These are phyloP conservation scores for Xylaria sp. DNA, from an alignment of 2,329 filamentous ascomycete genomes.

Conservation along the genomic window DNA sequence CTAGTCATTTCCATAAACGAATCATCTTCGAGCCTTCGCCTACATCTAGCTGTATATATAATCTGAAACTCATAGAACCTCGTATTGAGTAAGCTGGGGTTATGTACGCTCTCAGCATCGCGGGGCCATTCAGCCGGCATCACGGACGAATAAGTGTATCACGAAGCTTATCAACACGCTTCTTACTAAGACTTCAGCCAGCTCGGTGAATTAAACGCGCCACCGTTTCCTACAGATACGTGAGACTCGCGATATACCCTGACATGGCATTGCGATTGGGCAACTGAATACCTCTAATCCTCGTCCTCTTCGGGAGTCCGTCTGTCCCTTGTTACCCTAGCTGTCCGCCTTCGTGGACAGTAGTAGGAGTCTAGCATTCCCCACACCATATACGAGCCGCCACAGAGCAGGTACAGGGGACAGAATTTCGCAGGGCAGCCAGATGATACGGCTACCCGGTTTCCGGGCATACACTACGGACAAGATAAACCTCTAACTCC, in stretches of 20 bases:
- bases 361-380: no score
- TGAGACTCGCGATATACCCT: neutral
- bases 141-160: neutral
- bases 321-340: neutral
- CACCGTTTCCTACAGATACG: neutral
- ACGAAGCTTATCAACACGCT: neutral
- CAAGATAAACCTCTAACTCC: no score
- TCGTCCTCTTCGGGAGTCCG: neutral
- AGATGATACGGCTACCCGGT: no score
- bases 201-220: neutral
- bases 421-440: no score
- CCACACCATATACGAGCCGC: no score
- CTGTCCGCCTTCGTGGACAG: neutral
- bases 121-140: neutral
- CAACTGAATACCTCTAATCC: neutral
- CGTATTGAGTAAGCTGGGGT: neutral
- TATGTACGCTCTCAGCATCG: neutral
- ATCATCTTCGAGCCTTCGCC: neutral
- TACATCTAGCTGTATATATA: neutral
- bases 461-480: no score
- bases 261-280: neutral
- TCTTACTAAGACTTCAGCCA: neutral
- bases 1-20: neutral
- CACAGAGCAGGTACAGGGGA: no score
- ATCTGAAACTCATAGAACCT: no score